Conservation (phyloP, 371 early-diverging fungal species). For the Circinella minor region DNA sequence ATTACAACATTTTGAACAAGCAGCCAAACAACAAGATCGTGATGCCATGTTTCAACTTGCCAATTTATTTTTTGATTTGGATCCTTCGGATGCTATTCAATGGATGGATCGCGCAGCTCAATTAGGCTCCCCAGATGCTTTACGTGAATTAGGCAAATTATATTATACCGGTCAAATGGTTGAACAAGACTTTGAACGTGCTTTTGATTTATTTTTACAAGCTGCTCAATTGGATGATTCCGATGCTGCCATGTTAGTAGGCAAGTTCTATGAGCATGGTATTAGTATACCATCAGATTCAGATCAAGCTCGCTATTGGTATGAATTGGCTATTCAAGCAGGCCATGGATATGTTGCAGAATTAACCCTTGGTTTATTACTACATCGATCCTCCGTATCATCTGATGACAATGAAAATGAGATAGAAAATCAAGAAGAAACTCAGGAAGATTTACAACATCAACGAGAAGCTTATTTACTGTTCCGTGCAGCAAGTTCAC, state of each 20-base stretch:
- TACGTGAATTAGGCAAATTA: conserved; percentile 40
- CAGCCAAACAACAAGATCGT: conserved; percentile 35
- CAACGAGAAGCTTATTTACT: conserved; percentile 20
- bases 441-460: background rate
- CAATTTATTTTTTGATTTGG: conserved; percentile 12
- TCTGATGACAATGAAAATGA: too few relatives aligned
- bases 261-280: conserved; percentile 47
- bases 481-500: conserved; percentile 17
- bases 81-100: conserved; percentile 8
- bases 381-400: conserved; percentile 3
- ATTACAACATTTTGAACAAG: conserved; percentile 35
- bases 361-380: conserved; percentile 22
- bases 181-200: conserved; percentile 39
- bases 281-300: conserved; percentile 33
- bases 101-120: conserved; percentile 41
- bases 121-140: conserved; percentile 29
- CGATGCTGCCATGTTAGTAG: conserved; percentile 39
- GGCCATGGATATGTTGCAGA: conserved; percentile 26
- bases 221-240: conserved; percentile 41
- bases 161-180: conserved; percentile 34
- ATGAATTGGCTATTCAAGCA: conserved; percentile 32
- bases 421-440: too few relatives aligned
- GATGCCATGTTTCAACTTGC: conserved; percentile 47
- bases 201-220: conserved; percentile 42
- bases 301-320: conserved; percentile 34